A percentile compares a stretch with the other conserved stretches of the same genome.
Conservation (phyloP, 192 early-diverging fungal genomes). For the Backusella westeae region DNA sequence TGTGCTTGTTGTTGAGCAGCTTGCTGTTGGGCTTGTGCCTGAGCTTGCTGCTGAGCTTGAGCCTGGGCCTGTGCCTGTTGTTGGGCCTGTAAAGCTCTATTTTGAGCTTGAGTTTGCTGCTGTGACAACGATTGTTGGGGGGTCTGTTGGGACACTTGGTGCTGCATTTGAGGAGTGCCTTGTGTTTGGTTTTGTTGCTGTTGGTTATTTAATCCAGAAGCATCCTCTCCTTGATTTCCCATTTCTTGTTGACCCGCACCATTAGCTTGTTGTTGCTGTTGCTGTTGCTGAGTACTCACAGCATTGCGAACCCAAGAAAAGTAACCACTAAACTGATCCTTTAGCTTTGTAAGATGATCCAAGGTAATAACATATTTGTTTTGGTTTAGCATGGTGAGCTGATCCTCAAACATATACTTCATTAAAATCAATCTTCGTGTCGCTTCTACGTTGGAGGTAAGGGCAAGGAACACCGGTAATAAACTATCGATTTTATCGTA, state of each 20-base stretch:
- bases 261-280: background rate
- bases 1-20: background rate
- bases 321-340: slow-evolving; percentile 45
- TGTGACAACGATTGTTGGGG: slow-evolving; percentile 20
- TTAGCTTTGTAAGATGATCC: slow-evolving; percentile 43
- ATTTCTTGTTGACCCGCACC: background rate
- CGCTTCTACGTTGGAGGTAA: slow-evolving; percentile 45
- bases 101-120: slow-evolving; percentile 16
- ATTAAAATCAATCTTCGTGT: slow-evolving; percentile 47
- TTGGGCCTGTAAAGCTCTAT: slow-evolving; percentile 9
- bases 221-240: background rate
- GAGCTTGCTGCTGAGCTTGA: background rate
- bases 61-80: slow-evolving; percentile 14
- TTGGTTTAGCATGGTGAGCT: slow-evolving; percentile 40
- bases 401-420: slow-evolving; percentile 57
- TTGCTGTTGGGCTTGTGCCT: slow-evolving; percentile 1
- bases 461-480: slow-evolving; percentile 44
- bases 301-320: slow-evolving; percentile 46
- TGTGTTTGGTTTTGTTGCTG: slow-evolving; percentile 9
- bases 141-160: background rate
- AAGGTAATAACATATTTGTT: slow-evolving; percentile 46
- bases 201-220: background rate
- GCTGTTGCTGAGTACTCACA: background rate
- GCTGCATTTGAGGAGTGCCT: slow-evolving; percentile 6
- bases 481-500: slow-evolving; percentile 46